Evolutionary conservation across 371 early-diverging fungal species (phyloP).

Genomic region (Rhizopus microsporus): DNA sequence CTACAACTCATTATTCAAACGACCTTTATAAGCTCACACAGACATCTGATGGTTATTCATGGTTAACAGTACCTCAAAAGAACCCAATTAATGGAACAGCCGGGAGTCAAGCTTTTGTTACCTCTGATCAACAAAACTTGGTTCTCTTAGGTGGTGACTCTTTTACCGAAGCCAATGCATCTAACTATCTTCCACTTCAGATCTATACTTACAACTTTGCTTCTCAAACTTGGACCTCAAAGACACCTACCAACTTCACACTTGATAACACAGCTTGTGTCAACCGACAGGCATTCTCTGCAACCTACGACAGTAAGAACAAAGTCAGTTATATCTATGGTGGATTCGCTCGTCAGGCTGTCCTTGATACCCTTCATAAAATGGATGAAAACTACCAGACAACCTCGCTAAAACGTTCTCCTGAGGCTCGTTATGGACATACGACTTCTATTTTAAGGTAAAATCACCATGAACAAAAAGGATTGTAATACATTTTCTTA

Average conservation of each 20-base stretch:
- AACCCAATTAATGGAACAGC: conserved; percentile 21
- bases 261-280: neutral
- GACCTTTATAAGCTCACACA: conserved; percentile 26
- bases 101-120: conserved; percentile 24
- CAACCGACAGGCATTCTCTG: conserved; percentile 24
- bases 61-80: conserved; percentile 21
- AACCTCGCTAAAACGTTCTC: conserved; percentile 20
- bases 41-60: conserved; percentile 15
- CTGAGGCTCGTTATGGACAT: conserved; percentile 35
- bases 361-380: conserved; percentile 29
- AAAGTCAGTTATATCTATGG: conserved; percentile 35
- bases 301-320: conserved; percentile 15
- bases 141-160: conserved; percentile 24
- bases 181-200: conserved; percentile 9
- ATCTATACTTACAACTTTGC: conserved; percentile 21
- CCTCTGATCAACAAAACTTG: conserved; percentile 19
- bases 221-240: conserved; percentile 22
- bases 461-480: conserved; percentile 1
- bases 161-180: conserved; percentile 14
- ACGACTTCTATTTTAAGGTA: conserved; percentile 43
- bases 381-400: conserved; percentile 25
- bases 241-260: conserved; percentile 1
- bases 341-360: conserved; percentile 19
- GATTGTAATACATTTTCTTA: conserved; percentile 2
- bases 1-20: conserved; percentile 21